Evolutionary conservation across 352 stramenopile species (phyloP), one percentile per base, ranked within the genome.

Genomic region (Plasmopara muralis): DNA sequence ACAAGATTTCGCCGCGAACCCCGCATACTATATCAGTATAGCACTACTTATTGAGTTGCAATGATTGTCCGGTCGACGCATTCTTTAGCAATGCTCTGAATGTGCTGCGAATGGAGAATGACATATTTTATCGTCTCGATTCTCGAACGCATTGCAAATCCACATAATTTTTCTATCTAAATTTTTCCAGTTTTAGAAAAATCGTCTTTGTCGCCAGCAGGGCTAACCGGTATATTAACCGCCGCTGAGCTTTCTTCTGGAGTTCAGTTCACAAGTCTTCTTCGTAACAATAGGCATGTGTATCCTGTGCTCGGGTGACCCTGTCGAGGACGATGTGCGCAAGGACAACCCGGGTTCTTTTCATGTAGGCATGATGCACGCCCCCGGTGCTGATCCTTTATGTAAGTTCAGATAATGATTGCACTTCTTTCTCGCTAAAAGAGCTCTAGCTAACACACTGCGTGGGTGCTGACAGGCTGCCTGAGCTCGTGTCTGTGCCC

Each of bases 341-440:
- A 72, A 85, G 48, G 50, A 77, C 39, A 89, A 96, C 63, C 61
- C 62, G 0, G 68, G 81, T 28, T 59, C 60, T 13, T 98, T 96
- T 66, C 72, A 86, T 18, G 77, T 97, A 52, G 76, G 65, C 43
- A 88, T 98, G 74, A 95, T 94, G 70, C 47, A 93, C 38, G 89
- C 89, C 18, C 83, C 85, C 8, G 65, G 66, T 49, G 74, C 71
- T n/a, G 85, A 88, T 45, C 86, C 86, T 15, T 56, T 85, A 38
- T 97, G 89, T 85, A 87, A 62, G 76, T 75, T 53, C 9, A 10
- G 18, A 66, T 42, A 59, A 43, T 12, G 15, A 41, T 7, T 14
- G 1, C 18, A 25, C 20, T 25, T 25, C 20, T 25, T 45, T 16
- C 9, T n/a, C 37, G 10, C 42, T 30, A 30, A 20, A n/a, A 15